Percentiles rank a stretch among this genome's conserved stretches.
Conservation (phyloP, 177 flowering plant genomes). For the Vitis hybrid region DNA sequence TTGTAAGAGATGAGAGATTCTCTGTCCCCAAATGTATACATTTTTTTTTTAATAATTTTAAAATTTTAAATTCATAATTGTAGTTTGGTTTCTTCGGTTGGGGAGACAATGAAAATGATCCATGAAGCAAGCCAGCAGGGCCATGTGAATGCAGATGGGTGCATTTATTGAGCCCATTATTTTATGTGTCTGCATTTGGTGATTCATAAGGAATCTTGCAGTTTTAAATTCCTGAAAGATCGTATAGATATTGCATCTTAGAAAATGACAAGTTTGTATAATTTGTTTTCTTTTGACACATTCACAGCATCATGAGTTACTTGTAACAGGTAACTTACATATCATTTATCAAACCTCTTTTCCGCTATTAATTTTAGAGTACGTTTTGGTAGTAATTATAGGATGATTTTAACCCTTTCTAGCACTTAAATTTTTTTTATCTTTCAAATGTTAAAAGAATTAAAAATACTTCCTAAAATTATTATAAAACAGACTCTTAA, state of each 20-base stretch:
- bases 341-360: too few relatives aligned
- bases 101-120: constrained; percentile 13
- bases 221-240: background rate
- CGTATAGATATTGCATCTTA: too few relatives aligned
- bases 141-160: constrained; percentile 29
- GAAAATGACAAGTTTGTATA: background rate
- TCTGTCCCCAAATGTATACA: constrained; percentile 6
- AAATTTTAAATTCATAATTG: background rate
- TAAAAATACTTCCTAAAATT: accelerated
- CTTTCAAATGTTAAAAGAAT: too few relatives aligned
- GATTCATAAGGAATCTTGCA: background rate
- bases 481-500: accelerated
- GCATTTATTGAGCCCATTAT: constrained; percentile 12
- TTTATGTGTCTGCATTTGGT: constrained; percentile 1
- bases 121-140: constrained; percentile 22
- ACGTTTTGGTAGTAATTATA: too few relatives aligned
- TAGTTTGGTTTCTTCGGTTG: constrained; percentile 6
- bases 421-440: too few relatives aligned
- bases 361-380: too few relatives aligned
- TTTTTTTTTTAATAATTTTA: background rate
- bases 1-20: constrained; percentile 20
- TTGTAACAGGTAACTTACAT: background rate
- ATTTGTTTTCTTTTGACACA: background rate
- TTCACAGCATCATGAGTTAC: background rate
- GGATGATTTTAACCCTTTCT: too few relatives aligned